Base-by-base conservation (phyloP, 139 green algal genomes). In the Tetraselmis striata region DNA sequence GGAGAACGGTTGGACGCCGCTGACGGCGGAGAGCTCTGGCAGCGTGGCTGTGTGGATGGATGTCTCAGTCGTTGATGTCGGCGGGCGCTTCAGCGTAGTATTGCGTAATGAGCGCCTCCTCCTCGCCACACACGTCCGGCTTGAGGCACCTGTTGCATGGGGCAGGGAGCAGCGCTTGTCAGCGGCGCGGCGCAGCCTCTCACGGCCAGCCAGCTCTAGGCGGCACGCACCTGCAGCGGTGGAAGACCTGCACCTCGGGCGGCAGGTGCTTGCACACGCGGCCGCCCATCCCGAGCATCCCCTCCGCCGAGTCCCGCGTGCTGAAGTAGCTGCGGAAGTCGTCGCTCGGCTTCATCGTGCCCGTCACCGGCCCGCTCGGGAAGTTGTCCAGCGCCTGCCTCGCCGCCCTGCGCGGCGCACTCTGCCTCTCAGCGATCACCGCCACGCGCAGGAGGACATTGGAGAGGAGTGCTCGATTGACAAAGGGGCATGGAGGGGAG, bases 251-350 rank as follows among this genome's bases (percentile, higher is more conserved):
- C 26, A 87, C 80, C 25, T 79, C 45, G 2, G 82, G 30, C 1
- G 31, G n/a, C 24, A 88, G 32, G 77, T 83, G 74, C n/a, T 27
- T 28, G 30, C 85, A 88, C 1, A 67, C 45, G 25, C 85, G 85
- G n/a, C 85, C 81, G 77, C 85, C 85, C 77, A 83, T 82, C 1
- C 85, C 85, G 29, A 81, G 45, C 45, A 18, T 5, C 45, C 45
- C 45, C 11, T 67, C 45, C 45, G 45, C 11, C 18, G 45, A 67
- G 11, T 25, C 18, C 11, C 45, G 45, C 5, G 45, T 67, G 18
- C 11, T 67, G 18, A 67, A 67, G 45, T 67, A 67, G 45, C 45
- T 67, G 45, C 45, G 45, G 18, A 67, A 67, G 45, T 67, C 45
- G 45, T 67, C 45, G 18, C 45, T 67, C 45, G 45, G 45, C 45